These are phyloP conservation scores for Dactylellina sp. DNA, from an alignment of 2,329 filamentous ascomycete genomes.

Conservation along the genomic window DNA sequence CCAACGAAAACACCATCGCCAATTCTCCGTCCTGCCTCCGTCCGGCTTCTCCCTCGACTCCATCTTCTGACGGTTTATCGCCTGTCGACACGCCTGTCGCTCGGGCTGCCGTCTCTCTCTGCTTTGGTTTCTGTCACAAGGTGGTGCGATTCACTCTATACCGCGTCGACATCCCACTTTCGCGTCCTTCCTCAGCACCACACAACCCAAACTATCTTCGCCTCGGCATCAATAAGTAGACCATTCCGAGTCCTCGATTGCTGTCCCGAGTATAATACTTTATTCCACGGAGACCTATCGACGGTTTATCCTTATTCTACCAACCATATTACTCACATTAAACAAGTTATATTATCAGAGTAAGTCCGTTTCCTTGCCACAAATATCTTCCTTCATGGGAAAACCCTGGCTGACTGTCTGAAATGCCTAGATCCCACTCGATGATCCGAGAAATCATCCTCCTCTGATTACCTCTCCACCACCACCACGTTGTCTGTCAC, in stretches of 20 bases:
- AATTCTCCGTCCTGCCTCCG: background rate
- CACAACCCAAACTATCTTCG: background rate
- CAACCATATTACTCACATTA: too few relatives aligned
- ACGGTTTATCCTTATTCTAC: too few relatives aligned
- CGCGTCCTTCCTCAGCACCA: constrained; percentile 24
- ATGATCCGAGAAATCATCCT: constrained; percentile 46
- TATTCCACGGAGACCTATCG: too few relatives aligned
- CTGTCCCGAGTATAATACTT: background rate
- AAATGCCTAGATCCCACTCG: constrained; percentile 47
- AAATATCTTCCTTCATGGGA: too few relatives aligned
- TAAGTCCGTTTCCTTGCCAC: background rate
- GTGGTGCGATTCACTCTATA: constrained; percentile 6
- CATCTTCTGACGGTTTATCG: background rate
- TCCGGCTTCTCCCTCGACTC: constrained; percentile 11
- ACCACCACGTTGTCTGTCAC: background rate
- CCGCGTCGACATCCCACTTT: constrained; percentile 56
- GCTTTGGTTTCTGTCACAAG: background rate
- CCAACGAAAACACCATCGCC: constrained; percentile 2
- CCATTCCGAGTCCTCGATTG: too few relatives aligned
- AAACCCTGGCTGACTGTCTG: too few relatives aligned
- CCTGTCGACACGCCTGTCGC: background rate
- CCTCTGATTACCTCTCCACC: constrained; percentile 17
- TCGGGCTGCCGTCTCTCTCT: background rate
- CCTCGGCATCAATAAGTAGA: background rate
- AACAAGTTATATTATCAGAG: too few relatives aligned